Base-by-base conservation (phyloP, 2,329 filamentous ascomycete genomes). In the Verticillium nonalfalfae region DNA sequence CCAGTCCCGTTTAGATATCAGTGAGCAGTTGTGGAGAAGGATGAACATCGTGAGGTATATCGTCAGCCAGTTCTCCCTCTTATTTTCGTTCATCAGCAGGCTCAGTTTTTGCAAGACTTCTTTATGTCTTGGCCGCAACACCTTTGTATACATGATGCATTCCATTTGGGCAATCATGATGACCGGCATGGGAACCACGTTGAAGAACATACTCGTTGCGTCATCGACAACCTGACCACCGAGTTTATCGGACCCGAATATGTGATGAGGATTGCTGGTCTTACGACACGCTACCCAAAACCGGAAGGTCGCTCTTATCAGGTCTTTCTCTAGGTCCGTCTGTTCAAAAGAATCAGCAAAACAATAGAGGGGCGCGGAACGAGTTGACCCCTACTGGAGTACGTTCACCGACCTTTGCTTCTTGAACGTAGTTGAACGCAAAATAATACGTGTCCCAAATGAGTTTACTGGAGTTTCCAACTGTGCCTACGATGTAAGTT, bases 1-100 rank as follows among this genome's bases (percentile, higher is more conserved):
- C 45, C 40, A 14, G 26, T 62, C 58, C 5, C 61, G 39, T 21
- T 59, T 33, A 3, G 56, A 57, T 21, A 62, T 38, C 56, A 62
- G 35, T 7, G 57, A 31, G 45, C 61, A 62, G 40, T 56, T 64
- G 57, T 65, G 62, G 15, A 65, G 61, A 13, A 65, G 45, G 13
- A 65, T 54, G 40, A 65, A 65, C 5, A 60, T 14, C 7, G 55
- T 52, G 1, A 64, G 55, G 39, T 64, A 64, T 4, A 65, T 61
- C 13, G 62, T 62, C 21, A 59, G 60, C 64, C 64, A 65, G 55
- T 60, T 26, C 13, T 56, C 21, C 18, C 11, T 33, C 1, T 18
- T 35, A 14, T 36, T 35, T 9, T 59, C 39, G 15, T 35, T 26
- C 6, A 62, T 26, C 31, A 62, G 26, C 11, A 50, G 21, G 18